phyloP scores from a whole-genome alignment of 129 eudicot species.

The Pittosporum tobira region DNA sequence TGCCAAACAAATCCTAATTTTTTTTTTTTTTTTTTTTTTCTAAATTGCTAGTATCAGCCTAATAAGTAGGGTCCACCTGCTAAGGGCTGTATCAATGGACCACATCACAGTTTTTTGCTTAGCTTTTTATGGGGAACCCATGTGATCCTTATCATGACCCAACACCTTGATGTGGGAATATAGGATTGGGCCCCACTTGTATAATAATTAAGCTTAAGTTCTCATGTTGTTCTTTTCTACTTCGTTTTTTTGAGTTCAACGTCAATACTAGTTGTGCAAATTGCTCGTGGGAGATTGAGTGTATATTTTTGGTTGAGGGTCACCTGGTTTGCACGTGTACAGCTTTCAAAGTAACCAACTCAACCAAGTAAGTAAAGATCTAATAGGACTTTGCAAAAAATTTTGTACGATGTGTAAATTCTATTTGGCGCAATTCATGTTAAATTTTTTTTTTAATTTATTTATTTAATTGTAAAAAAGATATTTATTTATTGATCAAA shows the following conservation, averaged over 20 bases:
- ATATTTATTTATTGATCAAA: too few species aligned
- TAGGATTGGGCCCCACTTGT: neutral
- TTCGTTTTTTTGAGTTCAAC: too few species aligned
- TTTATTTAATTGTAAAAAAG: too few species aligned
- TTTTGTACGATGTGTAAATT: too few species aligned
- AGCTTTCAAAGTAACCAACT: neutral
- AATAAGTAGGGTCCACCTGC: neutral
- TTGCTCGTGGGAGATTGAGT: too few species aligned
- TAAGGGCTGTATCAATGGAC: conserved; percentile 1
- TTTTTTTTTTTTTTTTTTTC: too few species aligned
- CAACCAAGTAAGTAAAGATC: neutral
- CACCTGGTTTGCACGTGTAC: too few species aligned
- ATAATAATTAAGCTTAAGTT: neutral
- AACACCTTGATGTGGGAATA: conserved; percentile 1
- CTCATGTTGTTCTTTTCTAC: neutral
- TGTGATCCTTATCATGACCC: neutral
- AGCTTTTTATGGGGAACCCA: conserved; percentile 6
- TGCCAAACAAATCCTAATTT: too few species aligned
- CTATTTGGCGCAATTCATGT: too few species aligned
- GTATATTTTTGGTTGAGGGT: too few species aligned
- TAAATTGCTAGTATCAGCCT: neutral
- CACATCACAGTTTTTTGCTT: neutral
- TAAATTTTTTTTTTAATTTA: too few species aligned
- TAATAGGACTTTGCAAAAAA: neutral
- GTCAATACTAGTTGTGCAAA: too few species aligned